phyloP scores from a whole-genome alignment of 2,329 filamentous ascomycete genomes.

The Colletotrichum trifolii region DNA sequence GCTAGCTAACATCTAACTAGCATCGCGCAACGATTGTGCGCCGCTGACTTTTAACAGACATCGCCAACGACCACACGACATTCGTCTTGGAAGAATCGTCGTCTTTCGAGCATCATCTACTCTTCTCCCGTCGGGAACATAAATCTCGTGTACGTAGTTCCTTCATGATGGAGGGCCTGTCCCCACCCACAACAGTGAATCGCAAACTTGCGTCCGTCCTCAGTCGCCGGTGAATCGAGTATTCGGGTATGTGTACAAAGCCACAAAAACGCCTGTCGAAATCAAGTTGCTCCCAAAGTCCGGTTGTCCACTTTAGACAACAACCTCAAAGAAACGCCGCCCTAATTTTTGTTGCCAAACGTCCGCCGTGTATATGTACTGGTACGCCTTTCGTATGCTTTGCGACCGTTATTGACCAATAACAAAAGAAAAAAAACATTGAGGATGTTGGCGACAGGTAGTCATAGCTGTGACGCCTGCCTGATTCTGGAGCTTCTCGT shows the following conservation, averaged over 20 bases:
- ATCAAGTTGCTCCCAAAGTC: constrained; percentile 7
- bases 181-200: constrained; percentile 11
- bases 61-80: no score
- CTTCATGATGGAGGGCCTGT: background rate
- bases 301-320: background rate
- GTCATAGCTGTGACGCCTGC: no score
- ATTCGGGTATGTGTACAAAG: constrained; percentile 35
- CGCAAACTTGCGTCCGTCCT: constrained; percentile 31
- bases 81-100: no score
- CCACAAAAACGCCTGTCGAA: constrained; percentile 25
- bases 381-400: constrained; percentile 37
- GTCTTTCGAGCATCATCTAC: no score
- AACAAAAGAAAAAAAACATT: constrained; percentile 5
- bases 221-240: constrained; percentile 28
- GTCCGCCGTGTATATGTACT: constrained; percentile 31
- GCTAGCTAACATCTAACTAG: no score
- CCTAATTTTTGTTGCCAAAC: constrained; percentile 21
- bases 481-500: no score
- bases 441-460: background rate
- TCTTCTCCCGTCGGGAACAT: no score
- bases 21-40: no score
- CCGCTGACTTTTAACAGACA: no score
- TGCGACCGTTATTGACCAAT: constrained; percentile 30
- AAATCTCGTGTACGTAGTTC: background rate
- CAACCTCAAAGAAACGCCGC: constrained; percentile 18